phyloP scores from a whole-genome alignment of 225 moss, liverwort and hornwort species.

The Straminergon stramineum region DNA sequence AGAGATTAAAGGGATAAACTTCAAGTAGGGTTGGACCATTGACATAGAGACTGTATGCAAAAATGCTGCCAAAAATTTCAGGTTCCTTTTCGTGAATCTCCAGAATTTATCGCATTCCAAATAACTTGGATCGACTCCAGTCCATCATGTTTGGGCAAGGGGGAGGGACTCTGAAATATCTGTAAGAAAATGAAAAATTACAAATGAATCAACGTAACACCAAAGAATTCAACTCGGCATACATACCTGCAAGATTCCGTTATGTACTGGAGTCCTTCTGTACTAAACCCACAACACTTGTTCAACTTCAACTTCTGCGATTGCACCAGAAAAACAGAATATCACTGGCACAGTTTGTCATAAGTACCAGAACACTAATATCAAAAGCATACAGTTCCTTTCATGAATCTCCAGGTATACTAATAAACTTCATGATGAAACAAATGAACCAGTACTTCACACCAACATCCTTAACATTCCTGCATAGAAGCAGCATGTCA shows the following conservation, averaged over 20 bases:
- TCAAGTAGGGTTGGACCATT: neutral
- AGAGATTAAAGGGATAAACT: neutral
- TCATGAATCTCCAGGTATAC: neutral
- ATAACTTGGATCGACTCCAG: neutral
- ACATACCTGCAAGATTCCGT: constrained; percentile 52
- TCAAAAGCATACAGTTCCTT: neutral
- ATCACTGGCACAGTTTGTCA: neutral
- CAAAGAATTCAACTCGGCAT: neutral
- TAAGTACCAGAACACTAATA: neutral
- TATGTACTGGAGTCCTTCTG: constrained; percentile 47
- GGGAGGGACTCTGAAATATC: neutral
- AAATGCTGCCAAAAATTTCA: neutral
- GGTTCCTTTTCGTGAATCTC: neutral
- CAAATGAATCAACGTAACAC: neutral
- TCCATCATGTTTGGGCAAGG: neutral
- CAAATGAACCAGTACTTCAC: neutral
- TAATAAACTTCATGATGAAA: neutral
- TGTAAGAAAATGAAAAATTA: neutral
- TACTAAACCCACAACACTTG: constrained; percentile 73
- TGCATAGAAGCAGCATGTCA: neutral
- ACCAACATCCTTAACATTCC: neutral
- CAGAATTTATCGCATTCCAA: neutral
- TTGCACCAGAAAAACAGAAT: neutral
- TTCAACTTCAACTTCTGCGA: constrained; percentile 64
- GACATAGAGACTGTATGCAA: neutral